Base-by-base conservation (phyloP, 1,284 basidiomycete genomes). In the Fomes fomentarius region DNA sequence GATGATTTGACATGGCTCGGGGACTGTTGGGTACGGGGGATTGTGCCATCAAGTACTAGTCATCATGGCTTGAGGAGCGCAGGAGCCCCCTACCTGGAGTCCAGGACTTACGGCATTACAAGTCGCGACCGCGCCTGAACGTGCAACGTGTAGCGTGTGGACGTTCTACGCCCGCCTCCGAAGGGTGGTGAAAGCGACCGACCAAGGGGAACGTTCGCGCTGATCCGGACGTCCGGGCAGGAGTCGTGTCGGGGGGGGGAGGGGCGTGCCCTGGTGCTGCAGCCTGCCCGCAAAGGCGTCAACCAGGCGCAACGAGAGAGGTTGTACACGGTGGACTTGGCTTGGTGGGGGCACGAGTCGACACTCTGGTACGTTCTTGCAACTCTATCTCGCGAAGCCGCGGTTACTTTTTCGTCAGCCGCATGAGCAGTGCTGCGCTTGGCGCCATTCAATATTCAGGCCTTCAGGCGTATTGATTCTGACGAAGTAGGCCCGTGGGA, bases 371-470 rank as follows among this genome's bases (percentile, higher is more conserved):
- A 31, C 42, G 41, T 44, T 43, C 42, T 17, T 30, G 34, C 49
- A 58, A 58, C 56, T 46, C 46, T 58, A 58, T 54, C 52, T 58
- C 52, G 49, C 30, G 56, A 58, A 58, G 52, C 35, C 46, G 47
- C 56, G 48, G 56, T 49, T 51, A 51, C 47, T 47, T 51, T 52
- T 51, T 44, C 40, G 26, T 37, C 56, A 28, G 30, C 49, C 56
- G 52, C 50, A 45, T 44, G 43, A 45, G 41, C 6, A 12, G 12
- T 12, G 6, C 28, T 30, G 28, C n/a, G 28, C 28, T 30, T 30
- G 12, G 6, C 12, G 7, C 12, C 7, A 6, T 30, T 31, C 30
- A 30, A 33, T 39, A 26, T 14, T 35, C 31, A 40, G 11, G 17
- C 12, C 43, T 15, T 42, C 41, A 22, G 7, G 6, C 28, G 12